phyloP scores from a whole-genome alignment of 139 green algal genomes.

The Picochlorum sp. region DNA sequence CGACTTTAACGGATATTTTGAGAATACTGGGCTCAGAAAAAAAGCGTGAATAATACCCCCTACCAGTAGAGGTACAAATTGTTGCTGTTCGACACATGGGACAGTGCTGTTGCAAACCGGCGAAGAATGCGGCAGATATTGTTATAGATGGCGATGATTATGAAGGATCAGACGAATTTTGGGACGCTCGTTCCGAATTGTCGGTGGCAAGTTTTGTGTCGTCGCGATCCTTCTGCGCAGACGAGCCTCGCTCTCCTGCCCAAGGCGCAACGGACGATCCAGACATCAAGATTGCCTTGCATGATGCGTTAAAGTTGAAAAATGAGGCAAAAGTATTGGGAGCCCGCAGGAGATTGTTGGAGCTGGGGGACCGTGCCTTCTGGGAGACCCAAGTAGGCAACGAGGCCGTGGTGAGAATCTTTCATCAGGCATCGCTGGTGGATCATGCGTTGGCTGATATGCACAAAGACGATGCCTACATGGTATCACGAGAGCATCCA shows the following conservation, averaged over 20 bases:
- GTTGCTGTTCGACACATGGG: background rate
- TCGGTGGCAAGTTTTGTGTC: background rate
- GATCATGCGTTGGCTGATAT: slow-evolving; percentile 4
- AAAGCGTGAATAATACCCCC: too few species aligned
- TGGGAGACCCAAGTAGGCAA: too few species aligned
- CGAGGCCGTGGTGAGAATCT: background rate
- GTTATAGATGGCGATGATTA: background rate
- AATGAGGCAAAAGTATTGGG: too few species aligned
- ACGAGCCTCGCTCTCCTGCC: too few species aligned
- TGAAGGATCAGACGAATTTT: background rate
- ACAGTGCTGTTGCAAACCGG: background rate
- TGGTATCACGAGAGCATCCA: slow-evolving; percentile 10
- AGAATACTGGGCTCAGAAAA: too few species aligned
- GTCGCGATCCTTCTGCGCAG: background rate
- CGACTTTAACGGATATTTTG: slow-evolving; percentile 42
- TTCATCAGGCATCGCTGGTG: background rate
- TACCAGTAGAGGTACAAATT: background rate
- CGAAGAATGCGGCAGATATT: too few species aligned
- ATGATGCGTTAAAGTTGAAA: too few species aligned
- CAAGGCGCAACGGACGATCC: too few species aligned
- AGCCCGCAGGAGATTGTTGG: too few species aligned
- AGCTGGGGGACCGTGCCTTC: too few species aligned
- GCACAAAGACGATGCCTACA: slow-evolving; percentile 15
- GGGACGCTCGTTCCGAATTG: background rate
- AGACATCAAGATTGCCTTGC: too few species aligned